A percentile compares a stretch with the other conserved stretches of the same genome.
Conservation (phyloP, 2,329 filamentous ascomycete species). For the Calonectria pteridis region DNA sequence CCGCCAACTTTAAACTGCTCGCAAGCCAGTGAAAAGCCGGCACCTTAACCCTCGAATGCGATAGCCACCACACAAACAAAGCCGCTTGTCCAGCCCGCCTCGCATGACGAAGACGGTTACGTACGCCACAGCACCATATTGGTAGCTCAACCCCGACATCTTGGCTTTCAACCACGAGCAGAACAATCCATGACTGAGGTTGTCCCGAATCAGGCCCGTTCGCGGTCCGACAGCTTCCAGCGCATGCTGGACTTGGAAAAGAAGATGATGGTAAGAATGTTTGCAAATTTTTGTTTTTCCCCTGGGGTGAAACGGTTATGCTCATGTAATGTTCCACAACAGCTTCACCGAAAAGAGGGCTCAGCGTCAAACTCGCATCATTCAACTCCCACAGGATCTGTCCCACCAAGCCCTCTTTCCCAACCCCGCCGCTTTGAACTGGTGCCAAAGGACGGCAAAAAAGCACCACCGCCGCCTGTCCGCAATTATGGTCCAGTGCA, state of each 20-base stretch:
- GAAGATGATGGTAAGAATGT: slow-evolving; percentile 64
- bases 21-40: neutral
- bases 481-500: slow-evolving; percentile 41
- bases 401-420: slow-evolving; percentile 34
- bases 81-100: neutral
- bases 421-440: slow-evolving; percentile 43
- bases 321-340: slow-evolving; percentile 5
- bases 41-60: neutral
- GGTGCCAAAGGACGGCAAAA: slow-evolving; percentile 42
- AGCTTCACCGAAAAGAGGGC: slow-evolving; percentile 14
- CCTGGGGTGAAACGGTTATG: neutral
- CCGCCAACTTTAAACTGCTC: neutral
- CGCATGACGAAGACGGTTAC: neutral
- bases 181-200: slow-evolving; percentile 33
- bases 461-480: slow-evolving; percentile 38
- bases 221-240: slow-evolving; percentile 63
- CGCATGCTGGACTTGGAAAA: slow-evolving; percentile 72
- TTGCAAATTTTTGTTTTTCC: neutral
- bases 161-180: slow-evolving; percentile 21
- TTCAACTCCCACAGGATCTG: slow-evolving; percentile 35
- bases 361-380: slow-evolving; percentile 5
- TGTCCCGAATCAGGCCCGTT: slow-evolving; percentile 33
- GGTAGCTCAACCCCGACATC: slow-evolving; percentile 25
- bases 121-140: slow-evolving; percentile 13
- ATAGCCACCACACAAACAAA: neutral